phyloP scores from a whole-genome alignment of 2,329 filamentous ascomycete genomes.

The Fusarium tupiense region DNA sequence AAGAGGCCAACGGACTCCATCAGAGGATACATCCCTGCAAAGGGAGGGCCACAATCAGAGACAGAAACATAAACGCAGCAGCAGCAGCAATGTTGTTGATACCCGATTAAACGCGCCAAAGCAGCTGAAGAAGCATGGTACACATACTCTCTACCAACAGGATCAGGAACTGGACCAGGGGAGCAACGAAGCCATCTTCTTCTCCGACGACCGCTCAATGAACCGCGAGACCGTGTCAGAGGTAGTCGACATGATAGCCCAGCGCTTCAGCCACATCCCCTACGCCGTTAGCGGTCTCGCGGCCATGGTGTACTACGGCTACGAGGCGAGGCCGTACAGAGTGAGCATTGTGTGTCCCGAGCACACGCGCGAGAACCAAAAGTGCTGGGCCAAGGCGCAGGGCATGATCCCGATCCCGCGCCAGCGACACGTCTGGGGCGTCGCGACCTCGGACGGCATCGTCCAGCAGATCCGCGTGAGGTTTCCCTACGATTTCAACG shows the following conservation, averaged over 20 bases:
- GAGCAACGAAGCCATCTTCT: conserved; percentile 21
- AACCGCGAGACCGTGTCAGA: conserved; percentile 45
- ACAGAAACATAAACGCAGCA: neutral
- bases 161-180: neutral
- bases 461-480: conserved; percentile 50
- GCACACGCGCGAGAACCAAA: conserved; percentile 49
- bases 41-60: conserved; percentile 5
- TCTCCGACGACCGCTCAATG: conserved; percentile 39
- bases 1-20: conserved; percentile 4
- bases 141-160: neutral
- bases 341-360: conserved; percentile 55
- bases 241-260: conserved; percentile 53
- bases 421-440: conserved; percentile 45
- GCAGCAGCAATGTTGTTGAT: neutral
- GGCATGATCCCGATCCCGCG: conserved; percentile 44
- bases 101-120: neutral
- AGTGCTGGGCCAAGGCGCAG: conserved; percentile 52
- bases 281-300: conserved; percentile 59
- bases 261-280: conserved; percentile 53
- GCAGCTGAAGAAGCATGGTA: neutral
- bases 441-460: conserved; percentile 47
- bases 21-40: conserved; percentile 13
- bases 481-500: conserved; percentile 49
- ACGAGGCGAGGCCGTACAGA: conserved; percentile 41
- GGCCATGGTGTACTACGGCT: conserved; percentile 58